These are phyloP conservation scores for Melampsora americana DNA, from an alignment of 1,284 basidiomycete species.

Conservation along the genomic window DNA sequence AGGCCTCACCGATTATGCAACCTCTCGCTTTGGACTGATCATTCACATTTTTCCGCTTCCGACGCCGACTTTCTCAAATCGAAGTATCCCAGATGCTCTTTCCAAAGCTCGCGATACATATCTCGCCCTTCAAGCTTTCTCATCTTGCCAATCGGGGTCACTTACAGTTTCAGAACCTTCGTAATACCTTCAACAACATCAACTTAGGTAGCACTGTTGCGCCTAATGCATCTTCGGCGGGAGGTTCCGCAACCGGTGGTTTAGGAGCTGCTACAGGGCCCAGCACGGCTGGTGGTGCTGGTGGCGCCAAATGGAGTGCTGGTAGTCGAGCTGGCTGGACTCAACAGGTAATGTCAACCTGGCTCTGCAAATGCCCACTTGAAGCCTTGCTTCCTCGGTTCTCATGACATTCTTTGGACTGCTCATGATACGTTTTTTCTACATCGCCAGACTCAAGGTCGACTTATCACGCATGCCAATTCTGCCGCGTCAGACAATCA, in stretches of 20 bases:
- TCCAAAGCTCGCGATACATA: slow-evolving; percentile 36
- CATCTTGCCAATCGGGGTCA: slow-evolving; percentile 42
- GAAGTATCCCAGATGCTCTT: slow-evolving; percentile 21
- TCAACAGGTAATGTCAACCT: slow-evolving; percentile 31
- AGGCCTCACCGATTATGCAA: no score
- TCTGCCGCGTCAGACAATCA: slow-evolving; percentile 21
- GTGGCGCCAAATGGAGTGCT: slow-evolving; percentile 39
- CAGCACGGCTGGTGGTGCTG: slow-evolving; percentile 23
- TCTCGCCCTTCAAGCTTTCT: slow-evolving; percentile 44
- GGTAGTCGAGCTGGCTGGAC: slow-evolving; percentile 40
- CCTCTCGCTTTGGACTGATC: no score
- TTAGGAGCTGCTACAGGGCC: slow-evolving; percentile 14
- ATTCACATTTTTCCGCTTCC: no score
- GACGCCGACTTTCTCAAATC: no score
- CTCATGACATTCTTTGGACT: neutral
- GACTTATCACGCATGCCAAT: slow-evolving; percentile 32
- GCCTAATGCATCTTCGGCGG: slow-evolving; percentile 16
- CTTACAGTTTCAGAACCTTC: slow-evolving; percentile 27
- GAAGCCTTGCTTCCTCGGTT: neutral
- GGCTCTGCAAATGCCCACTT: neutral
- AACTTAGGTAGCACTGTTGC: slow-evolving; percentile 34
- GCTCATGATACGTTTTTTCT: neutral
- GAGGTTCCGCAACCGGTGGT: slow-evolving; percentile 15
- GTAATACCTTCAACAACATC: slow-evolving; percentile 35
- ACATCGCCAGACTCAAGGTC: slow-evolving; percentile 13